Evolutionary conservation across 306 rosid species (phyloP).

Genomic region (Quercus cerris): DNA sequence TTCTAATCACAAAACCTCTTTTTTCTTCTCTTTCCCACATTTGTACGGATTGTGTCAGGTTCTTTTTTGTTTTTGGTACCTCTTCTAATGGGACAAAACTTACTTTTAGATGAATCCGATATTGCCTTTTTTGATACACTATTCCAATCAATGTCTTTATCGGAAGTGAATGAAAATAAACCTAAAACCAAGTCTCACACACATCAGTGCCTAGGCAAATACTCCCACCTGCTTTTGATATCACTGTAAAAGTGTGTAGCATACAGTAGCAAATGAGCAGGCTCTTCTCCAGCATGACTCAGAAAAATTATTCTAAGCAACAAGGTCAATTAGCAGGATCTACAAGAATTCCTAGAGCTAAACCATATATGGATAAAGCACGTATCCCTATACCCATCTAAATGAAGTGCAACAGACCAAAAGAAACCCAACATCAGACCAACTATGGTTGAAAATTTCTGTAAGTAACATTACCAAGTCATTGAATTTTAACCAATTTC

Average conservation of each 20-base stretch:
- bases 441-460: not conserved
- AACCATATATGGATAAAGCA: not conserved
- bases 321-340: not conserved
- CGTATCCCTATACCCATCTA: not conserved
- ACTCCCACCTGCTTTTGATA: too few species aligned
- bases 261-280: not conserved
- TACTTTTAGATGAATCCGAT: too few species aligned
- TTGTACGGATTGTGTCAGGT: too few species aligned
- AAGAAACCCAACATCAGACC: not conserved
- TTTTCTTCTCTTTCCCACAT: too few species aligned
- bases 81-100: too few species aligned
- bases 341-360: not conserved
- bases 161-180: too few species aligned
- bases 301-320: not conserved
- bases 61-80: too few species aligned
- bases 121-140: too few species aligned
- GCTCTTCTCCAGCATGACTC: not conserved
- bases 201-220: too few species aligned
- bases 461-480: not conserved
- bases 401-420: not conserved
- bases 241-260: not conserved
- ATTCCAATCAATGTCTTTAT: too few species aligned
- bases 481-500: not conserved
- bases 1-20: too few species aligned
- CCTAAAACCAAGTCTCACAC: too few species aligned